Evolutionary conservation across 2,329 filamentous ascomycete genomes (phyloP).

Genomic region (Myriosclerotinia duriaeana): DNA sequence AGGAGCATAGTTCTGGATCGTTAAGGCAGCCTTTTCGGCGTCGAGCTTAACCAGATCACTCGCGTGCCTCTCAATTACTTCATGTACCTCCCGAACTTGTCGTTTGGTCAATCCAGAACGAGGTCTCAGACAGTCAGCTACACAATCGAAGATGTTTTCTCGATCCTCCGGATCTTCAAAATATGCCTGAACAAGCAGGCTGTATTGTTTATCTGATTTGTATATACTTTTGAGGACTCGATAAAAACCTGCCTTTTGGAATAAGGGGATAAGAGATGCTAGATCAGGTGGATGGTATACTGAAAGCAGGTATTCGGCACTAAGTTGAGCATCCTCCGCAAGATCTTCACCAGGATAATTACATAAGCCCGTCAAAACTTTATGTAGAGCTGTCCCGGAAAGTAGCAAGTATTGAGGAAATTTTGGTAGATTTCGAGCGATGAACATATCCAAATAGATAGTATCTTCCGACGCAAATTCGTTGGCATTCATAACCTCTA

Average conservation of each 20-base stretch:
- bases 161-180: slow-evolving; percentile 82
- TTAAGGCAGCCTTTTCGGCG: slow-evolving; percentile 54
- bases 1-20: slow-evolving; percentile 55
- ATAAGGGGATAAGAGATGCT: slow-evolving; percentile 69
- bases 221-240: slow-evolving; percentile 90
- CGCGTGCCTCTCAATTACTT: slow-evolving; percentile 57
- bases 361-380: slow-evolving; percentile 79
- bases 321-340: slow-evolving; percentile 93
- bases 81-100: slow-evolving; percentile 70
- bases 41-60: slow-evolving; percentile 58
- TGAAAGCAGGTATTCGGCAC: slow-evolving; percentile 90
- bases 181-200: slow-evolving; percentile 74
- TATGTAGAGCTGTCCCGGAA: slow-evolving; percentile 79
- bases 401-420: slow-evolving; percentile 94
- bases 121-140: slow-evolving; percentile 70
- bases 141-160: slow-evolving; percentile 73
- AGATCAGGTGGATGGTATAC: slow-evolving; percentile 88
- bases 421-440: slow-evolving; percentile 92
- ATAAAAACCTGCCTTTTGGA: slow-evolving; percentile 80
- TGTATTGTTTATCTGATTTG: slow-evolving; percentile 74
- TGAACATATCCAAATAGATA: slow-evolving; percentile 97
- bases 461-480: slow-evolving; percentile 79
- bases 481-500: slow-evolving; percentile 80
- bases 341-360: slow-evolving; percentile 77
- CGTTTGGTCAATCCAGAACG: slow-evolving; percentile 63